Evolutionary conservation across 2,329 filamentous ascomycete species (phyloP).

Genomic region (Hypoxylon sp.): DNA sequence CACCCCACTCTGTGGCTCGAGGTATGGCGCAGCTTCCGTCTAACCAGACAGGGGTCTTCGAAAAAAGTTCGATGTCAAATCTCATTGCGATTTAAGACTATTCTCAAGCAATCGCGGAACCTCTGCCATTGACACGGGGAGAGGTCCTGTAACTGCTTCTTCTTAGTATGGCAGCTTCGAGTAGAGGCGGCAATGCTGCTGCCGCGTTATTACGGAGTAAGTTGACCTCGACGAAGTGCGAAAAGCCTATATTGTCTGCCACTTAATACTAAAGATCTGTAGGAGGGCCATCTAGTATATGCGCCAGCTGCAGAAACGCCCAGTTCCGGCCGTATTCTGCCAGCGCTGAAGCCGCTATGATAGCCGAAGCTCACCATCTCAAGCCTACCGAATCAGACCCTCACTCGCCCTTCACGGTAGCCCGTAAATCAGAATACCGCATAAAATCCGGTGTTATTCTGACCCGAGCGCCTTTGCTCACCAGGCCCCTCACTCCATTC

Average conservation of each 20-base stretch:
- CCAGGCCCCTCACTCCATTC: constrained; percentile 85
- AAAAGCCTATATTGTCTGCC: constrained; percentile 44
- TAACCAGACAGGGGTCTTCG: constrained; percentile 37
- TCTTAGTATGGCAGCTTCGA: constrained; percentile 67
- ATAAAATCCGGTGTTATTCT: constrained; percentile 81
- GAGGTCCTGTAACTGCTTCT: constrained; percentile 34
- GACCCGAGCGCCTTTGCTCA: constrained; percentile 89
- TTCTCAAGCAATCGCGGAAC: constrained; percentile 29
- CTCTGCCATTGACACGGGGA: constrained; percentile 41
- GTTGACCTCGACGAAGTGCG: constrained; percentile 44
- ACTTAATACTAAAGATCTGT: constrained; percentile 49
- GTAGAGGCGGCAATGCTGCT: constrained; percentile 68
- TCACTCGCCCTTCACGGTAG: constrained; percentile 51
- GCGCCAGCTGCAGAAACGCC: constrained; percentile 54
- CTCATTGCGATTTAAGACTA: constrained; percentile 31
- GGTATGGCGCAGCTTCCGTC: constrained; percentile 6
- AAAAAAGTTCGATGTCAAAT: constrained; percentile 50
- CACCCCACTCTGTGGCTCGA: constrained; percentile 27
- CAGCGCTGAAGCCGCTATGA: constrained; percentile 54
- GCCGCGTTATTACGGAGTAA: constrained; percentile 67
- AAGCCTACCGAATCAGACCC: constrained; percentile 54
- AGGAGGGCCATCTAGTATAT: constrained; percentile 56
- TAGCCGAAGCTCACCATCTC: constrained; percentile 56
- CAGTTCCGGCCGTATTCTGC: constrained; percentile 56
- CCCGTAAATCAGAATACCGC: constrained; percentile 59